These are phyloP conservation scores for Ambrosia hybrid DNA, from an alignment of 140 eudicot genomes.

Conservation along the genomic window DNA sequence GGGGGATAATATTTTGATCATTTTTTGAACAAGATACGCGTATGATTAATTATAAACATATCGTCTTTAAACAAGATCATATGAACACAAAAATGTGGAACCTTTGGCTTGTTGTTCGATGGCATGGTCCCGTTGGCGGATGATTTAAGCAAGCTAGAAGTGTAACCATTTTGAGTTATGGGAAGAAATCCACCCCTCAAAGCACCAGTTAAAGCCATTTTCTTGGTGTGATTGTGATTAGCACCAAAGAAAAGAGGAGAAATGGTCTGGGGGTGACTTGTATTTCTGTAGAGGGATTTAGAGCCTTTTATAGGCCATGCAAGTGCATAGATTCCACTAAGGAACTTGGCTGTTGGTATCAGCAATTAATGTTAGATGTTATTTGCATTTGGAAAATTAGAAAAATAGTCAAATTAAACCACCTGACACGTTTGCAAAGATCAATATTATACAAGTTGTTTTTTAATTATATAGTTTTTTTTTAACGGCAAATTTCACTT, in stretches of 20 bases:
- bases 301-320: constrained; percentile 28
- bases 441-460: constrained; percentile 1
- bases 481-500: too few species aligned
- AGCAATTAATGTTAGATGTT: background rate
- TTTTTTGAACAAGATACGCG: background rate
- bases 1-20: background rate
- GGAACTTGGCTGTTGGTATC: background rate
- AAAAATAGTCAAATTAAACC: constrained; percentile 9
- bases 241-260: constrained; percentile 4
- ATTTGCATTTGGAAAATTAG: background rate
- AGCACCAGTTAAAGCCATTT: constrained; percentile 31
- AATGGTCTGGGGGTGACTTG: background rate
- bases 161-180: constrained; percentile 21
- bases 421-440: constrained; percentile 9
- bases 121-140: background rate
- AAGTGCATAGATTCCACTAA: background rate
- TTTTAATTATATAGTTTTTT: background rate
- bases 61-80: background rate
- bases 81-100: constrained; percentile 8
- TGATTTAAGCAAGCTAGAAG: constrained; percentile 18
- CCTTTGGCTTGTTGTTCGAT: constrained; percentile 30
- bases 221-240: background rate
- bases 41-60: background rate
- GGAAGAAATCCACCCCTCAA: constrained; percentile 27
- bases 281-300: background rate